Conservation (phyloP, 2,329 filamentous ascomycete genomes). For the Ceratocystiopsis minuta region DNA sequence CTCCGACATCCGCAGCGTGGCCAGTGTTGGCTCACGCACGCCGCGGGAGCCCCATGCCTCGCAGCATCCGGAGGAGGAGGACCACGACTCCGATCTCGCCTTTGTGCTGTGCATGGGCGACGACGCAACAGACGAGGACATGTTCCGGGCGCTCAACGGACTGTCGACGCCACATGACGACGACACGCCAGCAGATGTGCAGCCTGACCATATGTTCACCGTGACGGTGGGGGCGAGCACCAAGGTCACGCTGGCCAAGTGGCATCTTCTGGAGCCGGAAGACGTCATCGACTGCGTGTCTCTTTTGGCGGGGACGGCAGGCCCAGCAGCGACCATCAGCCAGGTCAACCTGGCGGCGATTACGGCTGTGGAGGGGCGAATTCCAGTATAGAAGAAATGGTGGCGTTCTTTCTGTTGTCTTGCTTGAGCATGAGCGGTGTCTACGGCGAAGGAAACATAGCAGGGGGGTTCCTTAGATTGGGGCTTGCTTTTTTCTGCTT, state of each 20-base stretch:
- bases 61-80: slow-evolving; percentile 6
- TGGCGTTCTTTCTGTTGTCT: too few species aligned
- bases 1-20: slow-evolving; percentile 17
- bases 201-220: slow-evolving; percentile 57
- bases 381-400: slow-evolving; percentile 17
- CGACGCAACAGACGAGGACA: slow-evolving; percentile 95
- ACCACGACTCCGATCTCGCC: slow-evolving; percentile 41
- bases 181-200: slow-evolving; percentile 30
- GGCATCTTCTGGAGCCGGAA: slow-evolving; percentile 73
- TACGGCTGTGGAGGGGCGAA: slow-evolving; percentile 33
- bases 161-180: slow-evolving; percentile 21
- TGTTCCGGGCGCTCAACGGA: slow-evolving; percentile 65
- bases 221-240: slow-evolving; percentile 83
- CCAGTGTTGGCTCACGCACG: slow-evolving; percentile 11
- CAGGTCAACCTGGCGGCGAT: slow-evolving; percentile 39
- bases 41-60: neutral
- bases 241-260: slow-evolving; percentile 78
- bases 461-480: too few species aligned
- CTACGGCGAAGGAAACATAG: too few species aligned
- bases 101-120: slow-evolving; percentile 87
- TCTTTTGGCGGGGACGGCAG: slow-evolving; percentile 31
- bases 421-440: too few species aligned
- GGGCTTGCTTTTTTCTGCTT: too few species aligned
- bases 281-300: slow-evolving; percentile 62
- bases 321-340: slow-evolving; percentile 19